Conservation (phyloP, 2,329 filamentous ascomycete species). For the Fusarium coffeatum region DNA sequence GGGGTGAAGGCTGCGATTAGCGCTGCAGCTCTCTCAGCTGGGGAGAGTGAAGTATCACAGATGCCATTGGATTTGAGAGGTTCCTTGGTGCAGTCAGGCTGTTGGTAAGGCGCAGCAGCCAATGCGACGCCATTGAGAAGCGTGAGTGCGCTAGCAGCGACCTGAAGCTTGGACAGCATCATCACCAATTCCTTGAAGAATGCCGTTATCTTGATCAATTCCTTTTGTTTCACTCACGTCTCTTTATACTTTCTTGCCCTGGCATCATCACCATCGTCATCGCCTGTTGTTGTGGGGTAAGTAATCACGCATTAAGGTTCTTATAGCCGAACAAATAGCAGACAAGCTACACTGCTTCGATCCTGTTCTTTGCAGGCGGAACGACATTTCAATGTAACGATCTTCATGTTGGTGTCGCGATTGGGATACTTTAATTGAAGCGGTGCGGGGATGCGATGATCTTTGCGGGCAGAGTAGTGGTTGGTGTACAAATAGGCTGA, state of each 20-base stretch:
- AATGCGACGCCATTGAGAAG: background rate
- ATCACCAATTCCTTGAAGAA: accelerated
- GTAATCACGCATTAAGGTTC: background rate
- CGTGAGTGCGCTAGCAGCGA: background rate
- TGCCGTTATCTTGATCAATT: background rate
- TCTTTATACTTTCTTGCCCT: background rate
- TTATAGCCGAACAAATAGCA: slow-evolving; percentile 7
- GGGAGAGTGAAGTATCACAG: background rate
- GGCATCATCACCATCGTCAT: too few relatives aligned
- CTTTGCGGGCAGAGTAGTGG: background rate
- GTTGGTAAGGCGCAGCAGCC: background rate
- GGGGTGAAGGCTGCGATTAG: background rate
- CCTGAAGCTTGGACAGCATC: background rate
- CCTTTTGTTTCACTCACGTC: accelerated
- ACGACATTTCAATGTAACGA: background rate
- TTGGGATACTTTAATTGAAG: background rate
- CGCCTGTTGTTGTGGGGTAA: background rate
- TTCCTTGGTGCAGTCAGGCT: background rate
- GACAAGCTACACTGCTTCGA: background rate
- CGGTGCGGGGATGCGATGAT: background rate
- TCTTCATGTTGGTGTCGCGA: background rate
- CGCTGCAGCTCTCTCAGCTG: background rate
- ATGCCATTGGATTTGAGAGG: slow-evolving; percentile 11
- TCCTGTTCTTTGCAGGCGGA: background rate
- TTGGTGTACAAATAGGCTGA: background rate